Conservation (phyloP, 805 yeast species). For the Kluyveromyces starmeri region DNA sequence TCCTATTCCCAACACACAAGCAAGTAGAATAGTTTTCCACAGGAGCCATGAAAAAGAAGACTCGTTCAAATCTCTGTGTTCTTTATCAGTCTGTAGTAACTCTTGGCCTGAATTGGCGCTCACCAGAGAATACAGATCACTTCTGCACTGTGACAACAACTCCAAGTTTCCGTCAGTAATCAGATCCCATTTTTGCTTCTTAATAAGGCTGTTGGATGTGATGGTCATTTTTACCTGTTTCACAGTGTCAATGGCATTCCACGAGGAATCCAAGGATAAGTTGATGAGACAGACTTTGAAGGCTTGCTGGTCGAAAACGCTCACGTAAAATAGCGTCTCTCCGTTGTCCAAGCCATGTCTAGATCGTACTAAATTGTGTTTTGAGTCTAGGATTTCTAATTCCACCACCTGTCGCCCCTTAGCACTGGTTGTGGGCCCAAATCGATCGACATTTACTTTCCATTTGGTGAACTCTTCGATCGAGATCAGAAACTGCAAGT, state of each 20-base stretch:
- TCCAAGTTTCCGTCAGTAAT: constrained; percentile 4
- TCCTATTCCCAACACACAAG: background rate
- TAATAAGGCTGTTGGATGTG: constrained; percentile 7
- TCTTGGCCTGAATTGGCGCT: constrained; percentile 7
- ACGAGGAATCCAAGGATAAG: constrained; percentile 27
- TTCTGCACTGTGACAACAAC: constrained; percentile 3
- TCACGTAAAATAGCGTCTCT: constrained; percentile 12
- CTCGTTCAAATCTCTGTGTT: constrained; percentile 14
- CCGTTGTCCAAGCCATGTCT: constrained; percentile 13
- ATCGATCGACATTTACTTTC: constrained; percentile 13
- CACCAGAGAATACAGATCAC: constrained; percentile 6
- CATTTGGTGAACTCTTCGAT: constrained; percentile 13
- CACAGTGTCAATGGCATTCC: constrained; percentile 24
- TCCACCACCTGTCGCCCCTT: constrained; percentile 19
- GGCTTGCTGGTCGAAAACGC: constrained; percentile 4
- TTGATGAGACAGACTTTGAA: constrained; percentile 27
- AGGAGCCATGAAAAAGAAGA: background rate
- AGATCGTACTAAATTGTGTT: constrained; percentile 15
- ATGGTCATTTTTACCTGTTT: constrained; percentile 16
- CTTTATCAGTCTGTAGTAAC: constrained; percentile 10
- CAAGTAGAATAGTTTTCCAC: background rate
- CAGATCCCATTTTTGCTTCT: background rate
- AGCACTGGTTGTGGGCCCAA: constrained; percentile 21
- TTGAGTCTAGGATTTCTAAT: constrained; percentile 10
- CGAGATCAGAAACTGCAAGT: constrained; percentile 11